phyloP scores from a whole-genome alignment of 768 basidiomycete genomes.

The Mycena olivaceomarginata region DNA sequence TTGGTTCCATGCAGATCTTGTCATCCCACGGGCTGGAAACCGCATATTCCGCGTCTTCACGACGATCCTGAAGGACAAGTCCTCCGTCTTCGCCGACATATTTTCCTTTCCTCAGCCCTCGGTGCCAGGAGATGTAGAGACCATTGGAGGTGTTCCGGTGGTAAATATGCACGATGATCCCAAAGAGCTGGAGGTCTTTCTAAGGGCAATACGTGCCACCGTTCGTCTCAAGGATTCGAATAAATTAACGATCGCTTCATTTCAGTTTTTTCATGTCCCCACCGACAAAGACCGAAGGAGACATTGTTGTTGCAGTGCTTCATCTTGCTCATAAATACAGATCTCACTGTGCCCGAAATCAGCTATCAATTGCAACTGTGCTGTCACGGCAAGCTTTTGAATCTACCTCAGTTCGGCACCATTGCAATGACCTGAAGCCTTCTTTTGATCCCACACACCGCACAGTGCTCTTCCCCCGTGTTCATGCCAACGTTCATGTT shows the following conservation, averaged over 20 bases:
- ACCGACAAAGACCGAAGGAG: neutral
- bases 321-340: constrained; percentile 25
- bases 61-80: constrained; percentile 22
- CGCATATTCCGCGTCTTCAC: constrained; percentile 21
- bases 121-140: neutral
- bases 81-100: constrained; percentile 34
- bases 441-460: no score
- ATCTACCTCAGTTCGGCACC: no score
- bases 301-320: neutral
- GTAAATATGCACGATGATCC: constrained; percentile 29
- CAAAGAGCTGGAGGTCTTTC: constrained; percentile 17
- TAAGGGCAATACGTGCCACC: constrained; percentile 18
- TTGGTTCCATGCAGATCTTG: constrained; percentile 23
- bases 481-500: no score
- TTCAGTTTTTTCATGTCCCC: constrained; percentile 26
- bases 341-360: no score
- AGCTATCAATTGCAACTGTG: no score
- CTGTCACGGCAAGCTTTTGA: no score
- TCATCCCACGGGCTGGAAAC: constrained; percentile 12
- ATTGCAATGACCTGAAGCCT: no score
- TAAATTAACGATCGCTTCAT: neutral
- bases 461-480: no score
- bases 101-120: constrained; percentile 27
- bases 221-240: neutral
- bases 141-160: neutral